Base-by-base conservation (phyloP, 139 green algal genomes). In the Chlorella sp. region DNA sequence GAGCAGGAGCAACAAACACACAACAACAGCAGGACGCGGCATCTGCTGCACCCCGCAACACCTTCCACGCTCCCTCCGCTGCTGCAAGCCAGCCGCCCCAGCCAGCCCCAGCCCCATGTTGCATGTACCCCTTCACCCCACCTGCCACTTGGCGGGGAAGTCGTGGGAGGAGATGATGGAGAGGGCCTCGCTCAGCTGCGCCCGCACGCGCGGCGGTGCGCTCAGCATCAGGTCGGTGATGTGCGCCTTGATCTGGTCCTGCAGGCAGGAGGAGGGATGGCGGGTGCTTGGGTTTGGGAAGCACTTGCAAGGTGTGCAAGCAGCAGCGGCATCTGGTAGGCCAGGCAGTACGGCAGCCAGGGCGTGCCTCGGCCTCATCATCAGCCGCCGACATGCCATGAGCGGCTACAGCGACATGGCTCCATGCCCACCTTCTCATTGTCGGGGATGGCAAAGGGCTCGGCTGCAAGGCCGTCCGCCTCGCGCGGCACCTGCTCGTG, bases 111-210 rank as follows among this genome's bases (percentile, higher is more conserved):
- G 44, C 44, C 51, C 51, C 13, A 9, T 60, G 2, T 4, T 60
- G 2, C 51, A 20, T 15, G 12, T 15, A 4, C 11, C 51, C 51
- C 2, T 11, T 11, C 7, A 15, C 51, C 51, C 51, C 51, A 60
- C 51, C 51, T 60, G 90, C 97, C 97, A 99, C 38, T 88, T 86
- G 3, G 80, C 62, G 13, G 97, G 98, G 83, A 99, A 99, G 87
- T 99, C 98, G 47, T 95, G 88, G 1, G 63, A 65, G 84, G 91
- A 95, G 88, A 99, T 96, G 86, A 99, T 95, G 28, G 94, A 91
- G 21, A 99, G 91, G 7, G 96, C 98, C 72, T 99, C 97, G 65
- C 91, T 96, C 12, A 99, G 91, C 94, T 98, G 96, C 16, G 90
- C 82, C 25, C 93, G 90, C 23, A 98, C 93, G 16, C 89, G 78